Evolutionary conservation across 257 asterid species (phyloP).

Genomic region (Nicotiana knightiana): DNA sequence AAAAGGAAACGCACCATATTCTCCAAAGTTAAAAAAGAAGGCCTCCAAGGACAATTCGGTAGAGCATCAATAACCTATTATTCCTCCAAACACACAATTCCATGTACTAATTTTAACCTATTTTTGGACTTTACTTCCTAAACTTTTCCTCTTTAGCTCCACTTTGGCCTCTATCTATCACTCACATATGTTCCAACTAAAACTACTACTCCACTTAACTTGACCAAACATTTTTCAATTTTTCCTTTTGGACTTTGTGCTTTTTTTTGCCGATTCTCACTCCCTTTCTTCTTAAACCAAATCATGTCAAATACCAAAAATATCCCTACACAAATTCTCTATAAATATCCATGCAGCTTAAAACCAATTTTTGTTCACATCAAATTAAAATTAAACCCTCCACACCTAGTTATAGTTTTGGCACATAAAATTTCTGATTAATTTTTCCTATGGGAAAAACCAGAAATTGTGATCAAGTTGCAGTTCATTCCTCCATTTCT

Average conservation of each 20-base stretch:
- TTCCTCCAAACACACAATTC: slow-evolving; percentile 68
- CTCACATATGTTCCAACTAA: slow-evolving; percentile 18
- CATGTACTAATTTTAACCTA: slow-evolving; percentile 48
- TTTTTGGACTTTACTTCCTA: slow-evolving; percentile 36
- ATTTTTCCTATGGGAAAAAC: background rate
- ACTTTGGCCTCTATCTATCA: slow-evolving; percentile 30
- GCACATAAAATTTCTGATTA: background rate
- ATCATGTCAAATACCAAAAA: background rate
- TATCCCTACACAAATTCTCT: background rate
- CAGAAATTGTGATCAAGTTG: background rate
- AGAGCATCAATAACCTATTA: slow-evolving; percentile 44
- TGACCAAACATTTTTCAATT: slow-evolving; percentile 27
- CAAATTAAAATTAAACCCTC: background rate
- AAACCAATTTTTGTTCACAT: background rate
- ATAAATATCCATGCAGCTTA: slow-evolving; percentile 2
- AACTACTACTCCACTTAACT: slow-evolving; percentile 39
- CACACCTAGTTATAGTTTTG: background rate
- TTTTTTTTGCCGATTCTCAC: slow-evolving; percentile 35
- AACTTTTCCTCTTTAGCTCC: slow-evolving; percentile 43
- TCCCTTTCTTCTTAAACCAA: slow-evolving; percentile 19
- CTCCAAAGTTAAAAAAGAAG: slow-evolving; percentile 26
- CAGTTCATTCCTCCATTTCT: slow-evolving; percentile 24
- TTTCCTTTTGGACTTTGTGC: slow-evolving; percentile 53
- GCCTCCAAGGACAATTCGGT: slow-evolving; percentile 33
- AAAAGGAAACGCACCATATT: slow-evolving; percentile 24